Percentiles rank a stretch among this genome's conserved stretches.
Evolutionary conservation across 106 monocot genomes (phyloP).

Genomic region (Acanthochlamys bracteata): DNA sequence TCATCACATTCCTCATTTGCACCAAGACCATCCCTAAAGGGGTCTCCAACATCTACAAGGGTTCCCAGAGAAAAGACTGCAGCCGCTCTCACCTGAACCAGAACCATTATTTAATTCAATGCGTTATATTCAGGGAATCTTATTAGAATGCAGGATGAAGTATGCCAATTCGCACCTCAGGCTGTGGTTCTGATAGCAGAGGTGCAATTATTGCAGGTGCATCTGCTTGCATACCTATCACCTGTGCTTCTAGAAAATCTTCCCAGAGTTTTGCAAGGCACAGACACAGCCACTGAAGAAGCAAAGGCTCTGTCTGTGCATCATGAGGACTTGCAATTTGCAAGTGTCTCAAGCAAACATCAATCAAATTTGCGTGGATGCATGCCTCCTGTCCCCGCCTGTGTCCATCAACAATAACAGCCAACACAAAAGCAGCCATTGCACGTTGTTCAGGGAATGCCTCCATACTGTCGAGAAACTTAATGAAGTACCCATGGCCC

Average conservation of each 20-base stretch:
- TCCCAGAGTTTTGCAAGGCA: constrained; percentile 95
- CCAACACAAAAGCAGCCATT: constrained; percentile 97
- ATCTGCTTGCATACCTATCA: constrained; percentile 62
- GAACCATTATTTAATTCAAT: background rate
- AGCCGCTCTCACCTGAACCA: constrained; percentile 82
- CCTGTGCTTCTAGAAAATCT: constrained; percentile 83
- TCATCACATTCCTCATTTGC: constrained; percentile 81
- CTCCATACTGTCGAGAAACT: constrained; percentile 89
- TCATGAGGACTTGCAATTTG: constrained; percentile 51
- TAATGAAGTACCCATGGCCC: constrained; percentile 87
- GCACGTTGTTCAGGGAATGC: constrained; percentile 89
- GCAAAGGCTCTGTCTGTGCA: constrained; percentile 70
- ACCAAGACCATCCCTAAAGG: constrained; percentile 39
- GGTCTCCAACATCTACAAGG: constrained; percentile 58
- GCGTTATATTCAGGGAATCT: no score
- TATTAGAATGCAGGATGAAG: no score
- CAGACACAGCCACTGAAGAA: constrained; percentile 95
- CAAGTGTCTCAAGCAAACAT: constrained; percentile 79
- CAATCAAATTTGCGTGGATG: constrained; percentile 57
- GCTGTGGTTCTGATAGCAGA: constrained; percentile 72
- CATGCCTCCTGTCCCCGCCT: constrained; percentile 82
- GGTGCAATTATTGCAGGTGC: constrained; percentile 48
- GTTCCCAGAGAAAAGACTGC: constrained; percentile 86
- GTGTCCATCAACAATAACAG: constrained; percentile 93
- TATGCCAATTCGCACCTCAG: no score